These are phyloP conservation scores for Solanum arcanum DNA, from an alignment of 257 asterid species.

Conservation along the genomic window DNA sequence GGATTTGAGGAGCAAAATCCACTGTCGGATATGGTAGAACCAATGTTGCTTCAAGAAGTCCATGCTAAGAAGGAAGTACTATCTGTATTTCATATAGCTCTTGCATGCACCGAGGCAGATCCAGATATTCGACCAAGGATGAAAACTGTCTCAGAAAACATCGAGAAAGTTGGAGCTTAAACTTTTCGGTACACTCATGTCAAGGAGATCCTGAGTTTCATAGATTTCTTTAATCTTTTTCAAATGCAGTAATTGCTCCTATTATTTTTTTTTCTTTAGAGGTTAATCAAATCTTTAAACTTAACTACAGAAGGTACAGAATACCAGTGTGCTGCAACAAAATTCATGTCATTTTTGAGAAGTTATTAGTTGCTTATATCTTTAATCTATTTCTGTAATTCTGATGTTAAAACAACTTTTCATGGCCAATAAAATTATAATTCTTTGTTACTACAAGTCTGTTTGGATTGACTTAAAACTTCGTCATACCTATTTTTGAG, in stretches of 20 bases:
- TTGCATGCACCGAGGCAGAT: slow-evolving; percentile 81
- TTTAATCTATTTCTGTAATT: not conserved
- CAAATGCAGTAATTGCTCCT: not conserved
- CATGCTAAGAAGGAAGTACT: slow-evolving; percentile 77
- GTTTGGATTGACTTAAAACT: not conserved
- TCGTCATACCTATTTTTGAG: not conserved
- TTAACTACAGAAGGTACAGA: not conserved
- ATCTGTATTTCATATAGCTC: slow-evolving; percentile 60
- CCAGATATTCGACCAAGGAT: slow-evolving; percentile 91
- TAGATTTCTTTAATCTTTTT: not conserved
- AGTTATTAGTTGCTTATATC: not conserved
- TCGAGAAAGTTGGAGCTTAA: slow-evolving; percentile 59
- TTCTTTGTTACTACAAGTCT: not conserved
- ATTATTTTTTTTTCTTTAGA: not conserved
- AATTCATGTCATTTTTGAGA: not conserved
- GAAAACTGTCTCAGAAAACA: slow-evolving; percentile 68
- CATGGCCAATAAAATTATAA: not conserved
- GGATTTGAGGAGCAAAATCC: slow-evolving; percentile 77
- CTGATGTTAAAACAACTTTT: not conserved
- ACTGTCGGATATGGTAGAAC: slow-evolving; percentile 73
- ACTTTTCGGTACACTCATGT: not conserved
- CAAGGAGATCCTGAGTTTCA: not conserved
- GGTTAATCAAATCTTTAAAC: not conserved
- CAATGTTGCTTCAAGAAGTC: slow-evolving; percentile 54
- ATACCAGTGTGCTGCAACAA: not conserved